phyloP scores from a whole-genome alignment of 2,329 filamentous ascomycete species.

The Fusarium ramigenum region DNA sequence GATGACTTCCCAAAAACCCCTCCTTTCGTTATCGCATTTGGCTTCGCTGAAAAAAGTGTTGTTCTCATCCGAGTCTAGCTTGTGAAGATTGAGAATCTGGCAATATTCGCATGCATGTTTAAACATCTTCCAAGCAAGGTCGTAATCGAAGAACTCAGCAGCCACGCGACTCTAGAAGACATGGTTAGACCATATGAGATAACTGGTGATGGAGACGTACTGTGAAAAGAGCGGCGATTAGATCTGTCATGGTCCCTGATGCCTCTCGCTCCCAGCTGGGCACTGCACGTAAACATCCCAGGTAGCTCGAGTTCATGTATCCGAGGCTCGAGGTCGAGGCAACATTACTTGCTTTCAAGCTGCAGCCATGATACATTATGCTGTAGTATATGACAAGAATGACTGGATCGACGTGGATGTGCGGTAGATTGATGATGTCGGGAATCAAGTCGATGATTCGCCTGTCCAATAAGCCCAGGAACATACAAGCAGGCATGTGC shows the following conservation, averaged over 20 bases:
- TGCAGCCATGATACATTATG: constrained; percentile 44
- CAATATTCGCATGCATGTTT: constrained; percentile 45
- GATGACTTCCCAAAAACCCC: constrained; percentile 47
- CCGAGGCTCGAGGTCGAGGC: constrained; percentile 11
- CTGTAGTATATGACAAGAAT: constrained; percentile 46
- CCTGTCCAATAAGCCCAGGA: constrained; percentile 41
- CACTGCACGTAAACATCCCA: constrained; percentile 44
- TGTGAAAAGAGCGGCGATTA: constrained; percentile 44
- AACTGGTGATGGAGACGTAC: constrained; percentile 9
- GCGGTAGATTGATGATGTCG: constrained; percentile 42
- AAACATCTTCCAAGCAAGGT: constrained; percentile 46
- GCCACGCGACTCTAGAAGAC: constrained; percentile 40
- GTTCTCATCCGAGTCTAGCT: constrained; percentile 41
- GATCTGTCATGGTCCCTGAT: constrained; percentile 43
- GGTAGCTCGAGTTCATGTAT: constrained; percentile 41
- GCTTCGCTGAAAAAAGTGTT: constrained; percentile 12
- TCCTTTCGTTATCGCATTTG: constrained; percentile 39
- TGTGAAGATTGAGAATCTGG: constrained; percentile 45
- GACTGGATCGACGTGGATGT: constrained; percentile 45
- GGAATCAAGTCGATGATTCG: constrained; percentile 45
- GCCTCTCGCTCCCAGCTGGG: constrained; percentile 46
- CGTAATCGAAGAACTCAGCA: constrained; percentile 47
- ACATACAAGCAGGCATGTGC: constrained; percentile 44
- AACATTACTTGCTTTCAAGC: constrained; percentile 35
- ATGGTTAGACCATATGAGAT: not conserved